Evolutionary conservation across 2,329 filamentous ascomycete genomes (phyloP).

Genomic region (Paraconiothyrium brasiliense): DNA sequence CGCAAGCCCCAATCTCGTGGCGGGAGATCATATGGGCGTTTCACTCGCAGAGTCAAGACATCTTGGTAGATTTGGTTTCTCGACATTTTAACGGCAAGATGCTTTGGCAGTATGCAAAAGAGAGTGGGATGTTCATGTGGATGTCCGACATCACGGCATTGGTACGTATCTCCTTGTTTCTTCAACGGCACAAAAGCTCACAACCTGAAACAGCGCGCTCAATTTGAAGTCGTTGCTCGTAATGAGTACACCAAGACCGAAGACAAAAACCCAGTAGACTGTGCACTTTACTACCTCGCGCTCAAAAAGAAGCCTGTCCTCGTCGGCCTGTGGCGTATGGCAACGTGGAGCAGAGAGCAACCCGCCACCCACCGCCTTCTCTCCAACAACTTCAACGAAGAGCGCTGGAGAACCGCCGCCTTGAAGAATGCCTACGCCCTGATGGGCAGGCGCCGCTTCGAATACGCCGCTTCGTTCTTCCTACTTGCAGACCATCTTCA

Average conservation of each 20-base stretch:
- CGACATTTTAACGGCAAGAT: conserved; percentile 81
- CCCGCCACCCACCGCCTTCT: conserved; percentile 79
- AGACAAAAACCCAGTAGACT: conserved; percentile 88
- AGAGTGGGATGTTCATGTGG: conserved; percentile 96
- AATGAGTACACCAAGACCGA: conserved; percentile 93
- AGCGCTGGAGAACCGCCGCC: conserved; percentile 87
- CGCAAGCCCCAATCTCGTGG: conserved; percentile 71
- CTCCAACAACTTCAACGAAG: conserved; percentile 88
- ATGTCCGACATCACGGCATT: conserved; percentile 79
- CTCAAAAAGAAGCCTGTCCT: conserved; percentile 90
- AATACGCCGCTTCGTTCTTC: conserved; percentile 96
- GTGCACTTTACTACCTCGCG: conserved; percentile 90
- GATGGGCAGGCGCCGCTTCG: conserved; percentile 88
- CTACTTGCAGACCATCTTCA: conserved; percentile 84
- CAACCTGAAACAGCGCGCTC: conserved; percentile 65
- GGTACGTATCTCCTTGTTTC: conserved; percentile 60
- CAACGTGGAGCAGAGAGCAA: conserved; percentile 88
- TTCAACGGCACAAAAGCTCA: conserved; percentile 16
- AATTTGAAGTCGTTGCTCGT: conserved; percentile 90
- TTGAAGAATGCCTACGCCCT: conserved; percentile 97
- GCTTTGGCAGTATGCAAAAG: conserved; percentile 84
- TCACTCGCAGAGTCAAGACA: conserved; percentile 87
- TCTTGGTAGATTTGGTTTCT: conserved; percentile 83
- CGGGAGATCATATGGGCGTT: conserved; percentile 87
- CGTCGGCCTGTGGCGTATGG: conserved; percentile 93